Evolutionary conservation across 768 basidiomycete genomes (phyloP), one percentile per base, ranked within the genome.

Genomic region (Hortiboletus flavorubellus): DNA sequence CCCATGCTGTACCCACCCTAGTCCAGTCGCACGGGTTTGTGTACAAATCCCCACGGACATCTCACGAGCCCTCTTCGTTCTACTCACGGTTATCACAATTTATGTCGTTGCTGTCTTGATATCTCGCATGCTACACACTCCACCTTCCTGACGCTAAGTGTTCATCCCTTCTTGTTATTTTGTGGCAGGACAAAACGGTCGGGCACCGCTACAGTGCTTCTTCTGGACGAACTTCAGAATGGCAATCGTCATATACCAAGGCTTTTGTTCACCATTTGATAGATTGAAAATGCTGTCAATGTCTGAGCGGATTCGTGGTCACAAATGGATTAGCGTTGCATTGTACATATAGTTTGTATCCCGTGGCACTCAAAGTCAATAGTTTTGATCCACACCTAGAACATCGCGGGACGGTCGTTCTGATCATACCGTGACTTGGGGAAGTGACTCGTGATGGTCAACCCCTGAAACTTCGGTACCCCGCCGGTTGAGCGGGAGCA

Each of bases 101-200:
- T 66, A 67, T 49, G 46, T 50, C 50, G 33, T 43, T 59, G 67
- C 66, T 68, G 56, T 69, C 56, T 63, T 64, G 65, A 60, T 63
- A 58, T 68, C 63, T 60, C 51, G 49, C 58, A 51, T 42, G 49
- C 43, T 38, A 55, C 18, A 14, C 50, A 50, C 35, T 21, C 37
- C 29, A 34, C 14, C 15, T n/a, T 33, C 38, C 39, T 49, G 53
- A 38, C 47, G 4, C 53, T n/a, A 38, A 14, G 23, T 53, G 43
- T 48, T 47, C 54, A 41, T 51, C 42, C 18, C 42, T 8, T 56
- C n/a, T 59, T 55, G 39, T 52, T 30, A 23, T 49, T 38, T 56
- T 43, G 49, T 54, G 46, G n/a, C 56, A 54, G 53, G 46, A 57
- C 30, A 46, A 39, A 51, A 18, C 33, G 51, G 53, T 45, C 56